Conservation (phyloP, 345 rosid species). For the Balakata baccata region DNA sequence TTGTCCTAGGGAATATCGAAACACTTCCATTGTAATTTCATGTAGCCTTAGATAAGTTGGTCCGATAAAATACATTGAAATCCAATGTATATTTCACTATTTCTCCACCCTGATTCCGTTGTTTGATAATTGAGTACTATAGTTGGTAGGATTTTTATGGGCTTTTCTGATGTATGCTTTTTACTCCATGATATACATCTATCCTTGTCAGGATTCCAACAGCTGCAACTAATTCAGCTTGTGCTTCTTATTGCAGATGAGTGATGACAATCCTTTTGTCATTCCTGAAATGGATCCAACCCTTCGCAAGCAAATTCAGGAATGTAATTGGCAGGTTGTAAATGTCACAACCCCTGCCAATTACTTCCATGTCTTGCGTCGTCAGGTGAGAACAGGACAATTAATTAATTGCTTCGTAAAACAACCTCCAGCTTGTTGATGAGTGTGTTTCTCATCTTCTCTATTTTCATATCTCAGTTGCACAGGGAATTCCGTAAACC, state of each 20-base stretch:
- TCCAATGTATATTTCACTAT: too few relatives aligned
- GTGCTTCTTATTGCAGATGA: constrained; percentile 48
- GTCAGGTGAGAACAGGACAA: constrained; percentile 47
- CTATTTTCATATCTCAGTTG: constrained; percentile 36
- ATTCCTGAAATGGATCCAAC: constrained; percentile 87
- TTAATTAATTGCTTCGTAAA: not conserved
- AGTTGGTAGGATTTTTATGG: not conserved
- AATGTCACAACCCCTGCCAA: constrained; percentile 86
- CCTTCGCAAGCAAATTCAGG: constrained; percentile 74
- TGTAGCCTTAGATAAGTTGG: not conserved
- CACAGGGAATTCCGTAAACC: constrained; percentile 94
- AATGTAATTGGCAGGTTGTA: constrained; percentile 83
- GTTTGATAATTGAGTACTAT: not conserved
- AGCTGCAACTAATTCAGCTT: not conserved
- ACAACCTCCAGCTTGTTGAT: not conserved
- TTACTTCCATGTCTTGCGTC: constrained; percentile 77
- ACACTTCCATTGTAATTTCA: not conserved
- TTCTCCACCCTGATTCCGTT: not conserved
- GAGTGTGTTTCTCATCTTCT: constrained; percentile 1
- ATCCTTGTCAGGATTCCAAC: not conserved
- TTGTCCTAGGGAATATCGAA: not conserved
- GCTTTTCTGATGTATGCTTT: not conserved
- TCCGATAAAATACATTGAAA: not conserved
- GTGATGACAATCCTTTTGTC: constrained; percentile 73
- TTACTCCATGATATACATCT: not conserved